Conservation (phyloP, 305 asterid species). For the Plantago coronopus region DNA sequence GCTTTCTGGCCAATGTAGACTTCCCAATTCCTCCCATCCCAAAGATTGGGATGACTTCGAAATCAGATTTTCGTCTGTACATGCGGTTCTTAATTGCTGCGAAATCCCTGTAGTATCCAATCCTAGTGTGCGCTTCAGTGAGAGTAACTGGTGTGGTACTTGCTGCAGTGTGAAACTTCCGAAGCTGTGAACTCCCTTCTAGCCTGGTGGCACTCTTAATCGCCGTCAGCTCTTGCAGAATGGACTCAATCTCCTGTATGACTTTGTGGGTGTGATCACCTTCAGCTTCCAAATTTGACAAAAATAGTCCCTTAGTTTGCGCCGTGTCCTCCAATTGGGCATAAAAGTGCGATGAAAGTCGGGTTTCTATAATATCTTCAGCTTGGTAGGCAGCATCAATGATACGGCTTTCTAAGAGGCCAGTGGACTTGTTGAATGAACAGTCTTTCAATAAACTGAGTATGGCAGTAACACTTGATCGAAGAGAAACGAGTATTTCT, state of each 20-base stretch:
- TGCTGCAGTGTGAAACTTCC: neutral
- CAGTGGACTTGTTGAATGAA: neutral
- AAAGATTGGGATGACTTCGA: conserved; percentile 15
- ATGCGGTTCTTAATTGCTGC: neutral
- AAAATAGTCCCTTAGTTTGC: too few species aligned
- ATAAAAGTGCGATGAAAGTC: too few species aligned
- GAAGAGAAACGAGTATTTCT: neutral
- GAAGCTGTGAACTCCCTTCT: neutral
- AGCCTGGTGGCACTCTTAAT: neutral
- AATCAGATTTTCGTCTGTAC: neutral
- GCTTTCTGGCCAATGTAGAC: conserved; percentile 21
- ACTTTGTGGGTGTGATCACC: too few species aligned
- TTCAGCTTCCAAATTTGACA: too few species aligned
- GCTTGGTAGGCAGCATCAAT: conserved; percentile 9
- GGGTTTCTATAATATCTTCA: conserved; percentile 16
- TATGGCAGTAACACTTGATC: neutral
- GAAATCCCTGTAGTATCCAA: conserved; percentile 4
- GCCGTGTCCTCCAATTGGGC: too few species aligned
- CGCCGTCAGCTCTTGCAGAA: neutral
- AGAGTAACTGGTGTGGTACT: too few species aligned
- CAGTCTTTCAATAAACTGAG: neutral
- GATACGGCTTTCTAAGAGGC: neutral
- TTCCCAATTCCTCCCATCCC: conserved; percentile 27
- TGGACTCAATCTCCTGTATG: neutral
- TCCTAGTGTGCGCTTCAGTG: too few species aligned